Conservation (phyloP, 495 filamentous ascomycete genomes). For the Penicillium desertorum region DNA sequence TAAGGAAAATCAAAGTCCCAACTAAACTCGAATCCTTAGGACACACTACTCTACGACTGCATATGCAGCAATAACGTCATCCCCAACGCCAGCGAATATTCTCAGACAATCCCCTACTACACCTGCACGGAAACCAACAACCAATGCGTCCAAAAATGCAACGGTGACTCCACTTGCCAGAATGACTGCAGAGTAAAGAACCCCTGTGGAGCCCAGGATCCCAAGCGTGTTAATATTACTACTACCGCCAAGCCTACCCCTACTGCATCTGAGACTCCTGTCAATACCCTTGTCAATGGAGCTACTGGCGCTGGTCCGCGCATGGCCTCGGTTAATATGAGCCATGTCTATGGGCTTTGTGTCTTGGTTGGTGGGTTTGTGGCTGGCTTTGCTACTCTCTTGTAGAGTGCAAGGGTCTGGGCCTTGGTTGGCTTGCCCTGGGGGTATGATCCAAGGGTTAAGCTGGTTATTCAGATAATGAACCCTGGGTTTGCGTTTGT, state of each 20-base stretch:
- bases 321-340: conserved; percentile 50
- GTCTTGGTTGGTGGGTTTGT: conserved; percentile 58
- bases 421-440: neutral
- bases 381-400: conserved; percentile 61
- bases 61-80: conserved; percentile 68
- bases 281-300: conserved; percentile 18
- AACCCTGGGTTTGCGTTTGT: conserved; percentile 8
- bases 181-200: conserved; percentile 64
- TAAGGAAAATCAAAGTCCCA: neutral
- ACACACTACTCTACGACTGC: conserved; percentile 67
- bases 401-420: conserved; percentile 36
- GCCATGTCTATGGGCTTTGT: conserved; percentile 58
- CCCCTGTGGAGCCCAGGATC: conserved; percentile 78
- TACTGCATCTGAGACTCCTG: conserved; percentile 34
- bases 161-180: conserved; percentile 57
- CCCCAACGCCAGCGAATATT: conserved; percentile 81
- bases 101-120: conserved; percentile 83
- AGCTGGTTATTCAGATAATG: neutral
- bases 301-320: conserved; percentile 24
- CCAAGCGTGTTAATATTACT: conserved; percentile 58
- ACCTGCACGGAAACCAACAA: conserved; percentile 70
- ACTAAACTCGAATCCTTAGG: conserved; percentile 40
- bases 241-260: conserved; percentile 47
- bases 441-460: neutral
- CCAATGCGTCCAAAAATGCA: conserved; percentile 67